These are phyloP conservation scores for Saxophila tyrrhenica DNA, from an alignment of 495 filamentous ascomycete species.

Conservation along the genomic window DNA sequence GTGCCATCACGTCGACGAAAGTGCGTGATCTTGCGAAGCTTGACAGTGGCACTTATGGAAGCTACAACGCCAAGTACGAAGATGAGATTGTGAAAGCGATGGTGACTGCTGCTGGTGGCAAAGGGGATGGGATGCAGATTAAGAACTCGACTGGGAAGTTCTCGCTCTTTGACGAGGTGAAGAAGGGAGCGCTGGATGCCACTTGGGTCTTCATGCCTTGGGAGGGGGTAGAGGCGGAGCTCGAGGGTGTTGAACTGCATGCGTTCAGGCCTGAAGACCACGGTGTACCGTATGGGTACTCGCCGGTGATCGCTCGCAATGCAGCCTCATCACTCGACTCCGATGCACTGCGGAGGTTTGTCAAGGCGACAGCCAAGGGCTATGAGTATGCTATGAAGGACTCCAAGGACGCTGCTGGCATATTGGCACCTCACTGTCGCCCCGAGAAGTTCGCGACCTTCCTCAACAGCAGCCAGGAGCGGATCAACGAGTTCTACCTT, in stretches of 20 bases:
- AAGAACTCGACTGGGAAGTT: constrained; percentile 10
- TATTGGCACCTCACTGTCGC: constrained; percentile 5
- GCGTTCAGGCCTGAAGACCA: constrained; percentile 6
- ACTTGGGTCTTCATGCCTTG: constrained; percentile 22
- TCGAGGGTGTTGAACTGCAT: constrained; percentile 5
- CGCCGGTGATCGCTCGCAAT: constrained; percentile 16
- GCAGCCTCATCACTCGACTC: neutral
- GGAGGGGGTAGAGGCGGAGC: constrained; percentile 18
- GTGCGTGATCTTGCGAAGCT: neutral
- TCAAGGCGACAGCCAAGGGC: constrained; percentile 12
- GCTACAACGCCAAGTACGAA: constrained; percentile 18
- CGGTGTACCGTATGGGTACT: constrained; percentile 18
- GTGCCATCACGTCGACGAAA: constrained; percentile 11
- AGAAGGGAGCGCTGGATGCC: constrained; percentile 12
- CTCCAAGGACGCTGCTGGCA: constrained; percentile 1
- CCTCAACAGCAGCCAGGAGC: constrained; percentile 11
- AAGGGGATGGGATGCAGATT: constrained; percentile 12
- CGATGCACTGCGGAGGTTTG: constrained; percentile 11
- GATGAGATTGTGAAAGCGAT: constrained; percentile 16
- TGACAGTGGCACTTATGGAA: constrained; percentile 9
- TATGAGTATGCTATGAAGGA: constrained; percentile 11
- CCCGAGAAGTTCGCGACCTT: constrained; percentile 4
- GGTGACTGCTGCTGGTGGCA: constrained; percentile 11
- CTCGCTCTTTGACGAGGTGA: constrained; percentile 10
- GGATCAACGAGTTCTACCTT: constrained; percentile 16